Evolutionary conservation across 495 filamentous ascomycete genomes (phyloP).

Genomic region (Letharia lupina): DNA sequence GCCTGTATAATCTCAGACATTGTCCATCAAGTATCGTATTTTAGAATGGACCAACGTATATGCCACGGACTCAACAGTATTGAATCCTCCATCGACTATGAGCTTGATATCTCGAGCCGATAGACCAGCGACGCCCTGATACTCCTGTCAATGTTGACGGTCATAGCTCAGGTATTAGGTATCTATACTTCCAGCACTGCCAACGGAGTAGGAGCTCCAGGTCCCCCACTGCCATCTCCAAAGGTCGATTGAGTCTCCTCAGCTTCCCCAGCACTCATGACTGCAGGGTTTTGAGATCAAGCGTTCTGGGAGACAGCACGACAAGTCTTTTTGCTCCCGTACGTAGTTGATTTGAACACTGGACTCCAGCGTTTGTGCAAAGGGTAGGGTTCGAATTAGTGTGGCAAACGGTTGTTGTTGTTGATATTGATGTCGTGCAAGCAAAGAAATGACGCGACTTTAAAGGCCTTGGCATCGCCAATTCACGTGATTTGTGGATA

Average conservation of each 20-base stretch:
- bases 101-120: slow-evolving; percentile 92
- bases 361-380: background rate
- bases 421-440: background rate
- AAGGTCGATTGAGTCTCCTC: slow-evolving; percentile 47
- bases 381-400: background rate
- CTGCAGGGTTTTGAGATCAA: background rate
- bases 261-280: slow-evolving; percentile 53
- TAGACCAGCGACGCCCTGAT: slow-evolving; percentile 68
- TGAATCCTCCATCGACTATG: slow-evolving; percentile 81
- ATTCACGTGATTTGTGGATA: background rate
- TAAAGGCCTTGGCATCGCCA: background rate
- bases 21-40: background rate
- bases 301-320: background rate
- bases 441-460: background rate
- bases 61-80: slow-evolving; percentile 90
- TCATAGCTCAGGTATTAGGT: background rate
- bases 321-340: background rate
- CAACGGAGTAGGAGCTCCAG: slow-evolving; percentile 92
- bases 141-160: slow-evolving; percentile 17
- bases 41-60: slow-evolving; percentile 57
- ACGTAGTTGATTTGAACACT: background rate
- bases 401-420: background rate
- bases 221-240: slow-evolving; percentile 64
- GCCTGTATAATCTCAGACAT: slow-evolving; percentile 37
- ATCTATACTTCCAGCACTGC: slow-evolving; percentile 68